Evolutionary conservation across 139 green algal species (phyloP).

Genomic region (Desmodesmus armatus): DNA sequence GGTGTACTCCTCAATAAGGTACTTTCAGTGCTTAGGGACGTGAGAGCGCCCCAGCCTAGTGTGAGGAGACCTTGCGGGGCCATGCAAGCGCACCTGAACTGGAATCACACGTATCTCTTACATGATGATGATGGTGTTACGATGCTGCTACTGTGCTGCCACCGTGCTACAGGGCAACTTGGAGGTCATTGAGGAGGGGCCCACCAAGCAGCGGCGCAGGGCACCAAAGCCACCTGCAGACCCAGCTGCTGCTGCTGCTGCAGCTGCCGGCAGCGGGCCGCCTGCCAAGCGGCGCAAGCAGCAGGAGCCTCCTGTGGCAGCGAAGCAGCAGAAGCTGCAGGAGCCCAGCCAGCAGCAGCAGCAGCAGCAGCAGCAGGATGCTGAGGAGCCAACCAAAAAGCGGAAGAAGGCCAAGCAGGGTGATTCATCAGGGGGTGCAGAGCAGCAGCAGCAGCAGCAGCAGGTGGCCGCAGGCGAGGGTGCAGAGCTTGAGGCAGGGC

Average conservation of each 20-base stretch:
- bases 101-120: background rate
- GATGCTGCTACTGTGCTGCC: background rate
- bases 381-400: background rate
- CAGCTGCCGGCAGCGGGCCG: too few species aligned
- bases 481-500: background rate
- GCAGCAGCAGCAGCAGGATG: slow-evolving; percentile 13
- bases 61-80: background rate
- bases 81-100: background rate
- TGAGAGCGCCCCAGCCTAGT: background rate
- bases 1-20: background rate
- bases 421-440: background rate
- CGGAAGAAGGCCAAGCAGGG: background rate
- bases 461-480: background rate
- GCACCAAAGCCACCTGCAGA: background rate
- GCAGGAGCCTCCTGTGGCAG: background rate
- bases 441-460: slow-evolving; percentile 10
- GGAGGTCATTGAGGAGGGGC: background rate
- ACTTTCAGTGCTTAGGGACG: too few species aligned
- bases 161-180: slow-evolving; percentile 11
- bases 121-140: background rate
- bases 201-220: slow-evolving; percentile 1
- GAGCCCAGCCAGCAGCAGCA: background rate
- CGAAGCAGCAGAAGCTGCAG: background rate
- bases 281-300: background rate
- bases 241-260: background rate